Conservation (phyloP, 148 eudicot species). For the Pharnaceum exiguum region DNA sequence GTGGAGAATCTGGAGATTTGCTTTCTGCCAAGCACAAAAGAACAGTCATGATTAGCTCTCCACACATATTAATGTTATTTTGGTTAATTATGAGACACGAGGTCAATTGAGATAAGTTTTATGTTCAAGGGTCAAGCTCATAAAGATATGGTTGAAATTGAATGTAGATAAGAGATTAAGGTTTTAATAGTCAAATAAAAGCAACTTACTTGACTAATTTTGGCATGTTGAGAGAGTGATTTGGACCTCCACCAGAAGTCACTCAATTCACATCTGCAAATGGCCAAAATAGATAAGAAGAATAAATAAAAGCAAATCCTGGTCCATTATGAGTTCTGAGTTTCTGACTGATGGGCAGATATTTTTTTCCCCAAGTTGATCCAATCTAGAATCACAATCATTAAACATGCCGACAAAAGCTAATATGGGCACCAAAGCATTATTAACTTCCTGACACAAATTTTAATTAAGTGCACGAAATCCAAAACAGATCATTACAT, state of each 20-base stretch:
- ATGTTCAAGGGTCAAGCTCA: too few relatives aligned
- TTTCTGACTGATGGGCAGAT: too few relatives aligned
- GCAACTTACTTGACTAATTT: not conserved
- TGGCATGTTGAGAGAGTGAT: not conserved
- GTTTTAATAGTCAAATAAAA: not conserved
- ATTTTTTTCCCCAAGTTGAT: not conserved
- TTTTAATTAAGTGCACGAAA: not conserved
- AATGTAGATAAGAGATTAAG: not conserved
- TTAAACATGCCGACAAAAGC: not conserved
- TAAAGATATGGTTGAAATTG: too few relatives aligned
- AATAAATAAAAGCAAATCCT: not conserved
- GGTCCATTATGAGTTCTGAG: not conserved
- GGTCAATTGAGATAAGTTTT: too few relatives aligned
- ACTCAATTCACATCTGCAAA: not conserved
- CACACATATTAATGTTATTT: too few relatives aligned
- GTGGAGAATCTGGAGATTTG: too few relatives aligned
- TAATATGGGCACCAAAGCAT: not conserved
- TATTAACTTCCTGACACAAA: not conserved
- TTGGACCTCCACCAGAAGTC: slow-evolving; percentile 13
- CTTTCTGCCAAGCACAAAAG: too few relatives aligned
- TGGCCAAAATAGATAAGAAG: too few relatives aligned
- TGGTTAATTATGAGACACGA: too few relatives aligned
- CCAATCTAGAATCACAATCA: not conserved
- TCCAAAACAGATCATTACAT: not conserved
- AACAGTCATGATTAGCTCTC: too few relatives aligned